Evolutionary conservation across 192 early-diverging fungal species (phyloP).

Genomic region (Helicostylum pulchrum): DNA sequence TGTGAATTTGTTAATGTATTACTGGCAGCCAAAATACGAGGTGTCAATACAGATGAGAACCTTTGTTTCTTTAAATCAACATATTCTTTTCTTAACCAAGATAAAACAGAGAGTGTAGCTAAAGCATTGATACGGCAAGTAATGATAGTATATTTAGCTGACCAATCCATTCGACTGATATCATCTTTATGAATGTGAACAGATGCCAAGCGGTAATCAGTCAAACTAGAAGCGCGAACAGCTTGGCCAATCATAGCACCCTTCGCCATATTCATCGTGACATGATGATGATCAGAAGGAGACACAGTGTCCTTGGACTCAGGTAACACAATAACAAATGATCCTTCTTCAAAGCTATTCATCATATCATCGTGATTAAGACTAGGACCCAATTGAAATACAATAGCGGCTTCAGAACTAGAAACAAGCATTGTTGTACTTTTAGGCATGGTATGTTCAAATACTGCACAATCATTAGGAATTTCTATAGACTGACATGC

Average conservation of each 20-base stretch:
- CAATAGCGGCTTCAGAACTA: neutral
- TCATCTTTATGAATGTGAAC: neutral
- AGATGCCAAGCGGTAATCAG: neutral
- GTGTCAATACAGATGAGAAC: neutral
- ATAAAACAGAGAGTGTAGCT: neutral
- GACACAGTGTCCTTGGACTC: neutral
- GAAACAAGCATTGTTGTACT: neutral
- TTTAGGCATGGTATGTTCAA: neutral
- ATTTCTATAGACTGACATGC: neutral
- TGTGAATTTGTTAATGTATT: neutral
- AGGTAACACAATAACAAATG: slow-evolving; percentile 1
- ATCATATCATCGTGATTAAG: neutral
- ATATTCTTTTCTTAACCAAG: slow-evolving; percentile 5
- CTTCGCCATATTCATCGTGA: neutral
- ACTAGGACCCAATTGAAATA: neutral
- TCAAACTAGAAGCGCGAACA: neutral
- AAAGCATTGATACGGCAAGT: neutral
- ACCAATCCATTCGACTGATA: neutral
- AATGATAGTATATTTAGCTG: neutral
- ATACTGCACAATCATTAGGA: neutral
- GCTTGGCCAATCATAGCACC: neutral
- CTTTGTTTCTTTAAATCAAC: neutral
- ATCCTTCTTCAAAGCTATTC: neutral
- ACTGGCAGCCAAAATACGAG: slow-evolving; percentile 1
- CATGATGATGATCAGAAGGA: neutral